Evolutionary conservation across 2,329 filamentous ascomycete genomes (phyloP).

Genomic region (Periconia sp.): DNA sequence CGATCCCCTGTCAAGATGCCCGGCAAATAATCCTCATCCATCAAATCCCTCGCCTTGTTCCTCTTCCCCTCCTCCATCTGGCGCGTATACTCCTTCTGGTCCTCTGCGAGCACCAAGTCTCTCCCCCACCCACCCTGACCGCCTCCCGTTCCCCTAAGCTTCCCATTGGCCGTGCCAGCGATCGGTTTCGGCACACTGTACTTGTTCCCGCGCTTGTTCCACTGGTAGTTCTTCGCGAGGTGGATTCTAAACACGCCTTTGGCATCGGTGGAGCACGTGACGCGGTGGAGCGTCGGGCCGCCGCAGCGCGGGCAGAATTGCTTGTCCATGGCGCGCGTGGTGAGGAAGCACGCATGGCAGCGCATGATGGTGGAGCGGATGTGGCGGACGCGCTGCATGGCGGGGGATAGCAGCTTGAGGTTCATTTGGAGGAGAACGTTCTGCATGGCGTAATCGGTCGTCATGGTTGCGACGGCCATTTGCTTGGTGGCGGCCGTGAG

Average conservation of each 20-base stretch:
- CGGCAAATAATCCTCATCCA: conserved; percentile 94
- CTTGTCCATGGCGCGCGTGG: conserved; percentile 79
- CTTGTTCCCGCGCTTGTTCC: conserved; percentile 88
- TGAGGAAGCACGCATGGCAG: conserved; percentile 78
- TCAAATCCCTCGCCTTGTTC: conserved; percentile 74
- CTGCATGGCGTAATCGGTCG: conserved; percentile 96
- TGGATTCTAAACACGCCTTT: conserved; percentile 82
- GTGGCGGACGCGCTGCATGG: conserved; percentile 76
- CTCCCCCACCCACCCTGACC: conserved; percentile 87
- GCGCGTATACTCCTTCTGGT: conserved; percentile 87
- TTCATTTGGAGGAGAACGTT: conserved; percentile 95
- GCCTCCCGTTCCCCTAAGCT: conserved; percentile 65
- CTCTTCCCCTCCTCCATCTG: conserved; percentile 66
- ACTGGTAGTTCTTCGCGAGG: conserved; percentile 93
- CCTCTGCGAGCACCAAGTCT: conserved; percentile 82
- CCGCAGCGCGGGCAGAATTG: conserved; percentile 95
- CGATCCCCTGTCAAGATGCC: conserved; percentile 81
- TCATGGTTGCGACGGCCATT: conserved; percentile 88
- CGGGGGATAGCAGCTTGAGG: conserved; percentile 80
- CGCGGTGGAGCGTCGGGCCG: conserved; percentile 80
- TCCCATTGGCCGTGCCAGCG: conserved; percentile 77
- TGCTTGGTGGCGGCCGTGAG: conserved; percentile 47
- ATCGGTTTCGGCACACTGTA: conserved; percentile 92
- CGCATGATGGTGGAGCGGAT: conserved; percentile 88
- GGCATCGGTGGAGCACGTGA: conserved; percentile 80